A percentile compares a stretch with the other conserved stretches of the same genome.
Conservation (phyloP, 768 basidiomycete species). For the Tulasnella sp. region DNA sequence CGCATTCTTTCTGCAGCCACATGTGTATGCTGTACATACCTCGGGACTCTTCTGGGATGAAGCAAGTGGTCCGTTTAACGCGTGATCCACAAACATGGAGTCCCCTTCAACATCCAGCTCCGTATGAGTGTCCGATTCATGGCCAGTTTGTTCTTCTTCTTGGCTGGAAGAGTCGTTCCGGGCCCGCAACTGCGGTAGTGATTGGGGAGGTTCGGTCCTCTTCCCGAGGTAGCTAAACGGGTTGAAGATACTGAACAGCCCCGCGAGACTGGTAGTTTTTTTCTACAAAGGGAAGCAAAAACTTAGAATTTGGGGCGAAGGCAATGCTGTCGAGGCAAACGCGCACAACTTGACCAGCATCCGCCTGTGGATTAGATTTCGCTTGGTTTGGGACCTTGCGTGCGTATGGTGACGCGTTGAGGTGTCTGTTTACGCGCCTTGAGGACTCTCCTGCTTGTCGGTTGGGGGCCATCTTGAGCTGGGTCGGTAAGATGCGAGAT, state of each 20-base stretch:
- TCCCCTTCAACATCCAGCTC: neutral
- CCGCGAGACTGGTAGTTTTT: neutral
- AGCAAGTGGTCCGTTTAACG: neutral
- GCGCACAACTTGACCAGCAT: slow-evolving; percentile 4
- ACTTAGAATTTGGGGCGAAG: neutral
- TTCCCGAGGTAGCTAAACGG: neutral
- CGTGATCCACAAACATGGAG: slow-evolving; percentile 11
- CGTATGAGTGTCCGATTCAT: slow-evolving; percentile 11
- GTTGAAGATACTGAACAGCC: slow-evolving; percentile 1
- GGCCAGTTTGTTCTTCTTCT: neutral
- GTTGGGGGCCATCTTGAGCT: slow-evolving; percentile 10
- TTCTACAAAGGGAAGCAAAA: neutral
- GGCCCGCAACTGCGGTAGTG: neutral
- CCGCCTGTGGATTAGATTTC: neutral
- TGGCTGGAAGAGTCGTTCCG: slow-evolving; percentile 7
- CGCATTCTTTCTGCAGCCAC: neutral
- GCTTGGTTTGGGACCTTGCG: slow-evolving; percentile 9
- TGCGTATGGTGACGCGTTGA: slow-evolving; percentile 19
- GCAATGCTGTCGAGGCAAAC: neutral
- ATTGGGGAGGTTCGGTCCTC: neutral
- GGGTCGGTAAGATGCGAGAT: neutral
- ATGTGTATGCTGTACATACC: neutral
- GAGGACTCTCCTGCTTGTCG: slow-evolving; percentile 9
- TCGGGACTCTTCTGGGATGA: slow-evolving; percentile 7
- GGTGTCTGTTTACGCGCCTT: slow-evolving; percentile 15